A percentile compares a stretch with the other conserved stretches of the same genome.
phyloP scores from a whole-genome alignment of 2,329 filamentous ascomycete genomes.

The Diaporthe caulivora region DNA sequence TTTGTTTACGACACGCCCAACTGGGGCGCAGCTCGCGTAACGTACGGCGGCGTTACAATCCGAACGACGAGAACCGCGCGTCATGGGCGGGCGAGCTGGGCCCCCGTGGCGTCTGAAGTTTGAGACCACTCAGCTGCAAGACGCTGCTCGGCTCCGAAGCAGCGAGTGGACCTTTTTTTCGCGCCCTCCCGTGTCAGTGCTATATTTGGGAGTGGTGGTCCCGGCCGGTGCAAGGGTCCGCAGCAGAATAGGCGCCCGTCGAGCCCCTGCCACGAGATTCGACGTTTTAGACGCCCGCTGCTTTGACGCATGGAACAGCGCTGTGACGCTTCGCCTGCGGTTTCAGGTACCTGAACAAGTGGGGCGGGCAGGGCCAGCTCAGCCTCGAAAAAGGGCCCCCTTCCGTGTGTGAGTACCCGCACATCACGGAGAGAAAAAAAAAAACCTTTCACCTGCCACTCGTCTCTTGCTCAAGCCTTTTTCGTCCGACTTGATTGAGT shows the following conservation, averaged over 20 bases:
- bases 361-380: constrained; percentile 11
- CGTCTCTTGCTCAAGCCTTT: background rate
- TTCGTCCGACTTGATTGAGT: constrained; percentile 10
- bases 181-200: background rate
- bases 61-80: constrained; percentile 23
- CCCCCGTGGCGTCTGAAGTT: constrained; percentile 12
- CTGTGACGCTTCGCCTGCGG: constrained; percentile 25
- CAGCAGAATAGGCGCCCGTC: constrained; percentile 9
- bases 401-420: background rate
- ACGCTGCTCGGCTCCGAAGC: constrained; percentile 15
- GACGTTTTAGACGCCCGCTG: constrained; percentile 26
- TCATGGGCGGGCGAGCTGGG: background rate
- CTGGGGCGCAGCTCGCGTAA: background rate
- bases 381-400: background rate
- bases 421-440: background rate
- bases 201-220: constrained; percentile 13
- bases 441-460: background rate
- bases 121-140: constrained; percentile 27
- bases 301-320: constrained; percentile 24
- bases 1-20: constrained; percentile 14
- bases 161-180: constrained; percentile 7
- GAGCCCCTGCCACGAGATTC: constrained; percentile 9
- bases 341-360: constrained; percentile 26
- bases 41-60: constrained; percentile 13
- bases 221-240: background rate